Evolutionary conservation across 2,329 filamentous ascomycete genomes (phyloP).

Genomic region (Hypoxylon sp.): DNA sequence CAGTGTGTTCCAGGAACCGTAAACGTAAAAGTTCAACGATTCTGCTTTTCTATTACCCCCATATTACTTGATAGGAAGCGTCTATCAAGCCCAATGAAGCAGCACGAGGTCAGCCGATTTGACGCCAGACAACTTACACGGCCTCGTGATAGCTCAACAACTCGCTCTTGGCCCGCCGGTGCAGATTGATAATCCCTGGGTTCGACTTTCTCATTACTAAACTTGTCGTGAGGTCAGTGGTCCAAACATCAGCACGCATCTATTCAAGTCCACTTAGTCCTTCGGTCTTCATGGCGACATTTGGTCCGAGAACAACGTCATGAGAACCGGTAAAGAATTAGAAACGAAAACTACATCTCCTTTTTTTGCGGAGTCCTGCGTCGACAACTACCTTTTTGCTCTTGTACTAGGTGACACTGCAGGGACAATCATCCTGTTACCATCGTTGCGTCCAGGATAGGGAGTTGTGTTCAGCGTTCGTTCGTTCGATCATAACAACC

Average conservation of each 20-base stretch:
- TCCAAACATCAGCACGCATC: slow-evolving; percentile 14
- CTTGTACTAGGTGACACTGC: slow-evolving; percentile 44
- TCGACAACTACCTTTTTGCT: slow-evolving; percentile 26
- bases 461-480: slow-evolving; percentile 41
- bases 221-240: slow-evolving; percentile 43
- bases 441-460: slow-evolving; percentile 40
- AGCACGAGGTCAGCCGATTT: slow-evolving; percentile 51
- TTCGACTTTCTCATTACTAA: slow-evolving; percentile 47
- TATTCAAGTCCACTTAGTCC: slow-evolving; percentile 29
- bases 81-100: slow-evolving; percentile 46
- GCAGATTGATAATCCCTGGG: slow-evolving; percentile 39
- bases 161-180: slow-evolving; percentile 41
- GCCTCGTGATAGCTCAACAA: slow-evolving; percentile 50
- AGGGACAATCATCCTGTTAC: slow-evolving; percentile 42
- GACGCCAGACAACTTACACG: slow-evolving; percentile 49
- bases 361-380: slow-evolving; percentile 44
- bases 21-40: slow-evolving; percentile 45
- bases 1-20: slow-evolving; percentile 37
- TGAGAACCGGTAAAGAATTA: slow-evolving; percentile 37
- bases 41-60: slow-evolving; percentile 53
- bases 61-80: slow-evolving; percentile 55
- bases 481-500: slow-evolving; percentile 32
- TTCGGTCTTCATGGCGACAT: slow-evolving; percentile 45
- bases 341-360: slow-evolving; percentile 35
- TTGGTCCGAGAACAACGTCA: slow-evolving; percentile 46